Conservation (phyloP, 306 rosid species). For the Acacia confusa region DNA sequence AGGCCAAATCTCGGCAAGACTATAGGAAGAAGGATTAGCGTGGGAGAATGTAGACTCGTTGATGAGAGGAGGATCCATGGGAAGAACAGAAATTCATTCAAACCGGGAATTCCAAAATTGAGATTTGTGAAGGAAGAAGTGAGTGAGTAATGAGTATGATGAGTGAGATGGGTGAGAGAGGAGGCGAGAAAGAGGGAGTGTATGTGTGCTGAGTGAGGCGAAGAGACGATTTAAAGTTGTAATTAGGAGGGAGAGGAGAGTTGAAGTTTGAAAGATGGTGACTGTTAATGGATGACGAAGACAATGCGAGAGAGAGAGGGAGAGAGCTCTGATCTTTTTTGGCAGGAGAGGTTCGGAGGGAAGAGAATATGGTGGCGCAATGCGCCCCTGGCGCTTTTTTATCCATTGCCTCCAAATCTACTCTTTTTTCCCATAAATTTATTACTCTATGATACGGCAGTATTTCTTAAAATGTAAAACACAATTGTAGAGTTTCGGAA, state of each 20-base stretch:
- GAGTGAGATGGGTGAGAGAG: background rate
- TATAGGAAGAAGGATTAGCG: slow-evolving; percentile 67
- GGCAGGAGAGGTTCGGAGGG: background rate
- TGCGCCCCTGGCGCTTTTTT: background rate
- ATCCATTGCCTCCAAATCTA: background rate
- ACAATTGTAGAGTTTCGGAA: too few relatives aligned
- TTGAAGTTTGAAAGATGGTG: background rate
- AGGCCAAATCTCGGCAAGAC: slow-evolving; percentile 88
- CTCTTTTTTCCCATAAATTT: background rate
- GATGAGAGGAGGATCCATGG: slow-evolving; percentile 79
- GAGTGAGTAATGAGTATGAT: background rate
- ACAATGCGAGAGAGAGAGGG: background rate
- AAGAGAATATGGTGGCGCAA: background rate
- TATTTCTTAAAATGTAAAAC: too few relatives aligned
- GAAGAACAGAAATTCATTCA: slow-evolving; percentile 33
- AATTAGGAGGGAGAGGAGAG: background rate
- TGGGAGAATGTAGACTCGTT: slow-evolving; percentile 79
- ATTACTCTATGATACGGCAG: too few relatives aligned
- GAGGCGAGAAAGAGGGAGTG: background rate
- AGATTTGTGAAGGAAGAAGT: background rate
- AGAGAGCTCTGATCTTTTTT: background rate
- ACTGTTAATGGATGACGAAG: slow-evolving; percentile 11
- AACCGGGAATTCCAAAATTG: background rate
- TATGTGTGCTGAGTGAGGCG: background rate
- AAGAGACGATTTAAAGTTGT: background rate